Base-by-base conservation (phyloP, 2,329 filamentous ascomycete species). In the Lachnellula suecica region DNA sequence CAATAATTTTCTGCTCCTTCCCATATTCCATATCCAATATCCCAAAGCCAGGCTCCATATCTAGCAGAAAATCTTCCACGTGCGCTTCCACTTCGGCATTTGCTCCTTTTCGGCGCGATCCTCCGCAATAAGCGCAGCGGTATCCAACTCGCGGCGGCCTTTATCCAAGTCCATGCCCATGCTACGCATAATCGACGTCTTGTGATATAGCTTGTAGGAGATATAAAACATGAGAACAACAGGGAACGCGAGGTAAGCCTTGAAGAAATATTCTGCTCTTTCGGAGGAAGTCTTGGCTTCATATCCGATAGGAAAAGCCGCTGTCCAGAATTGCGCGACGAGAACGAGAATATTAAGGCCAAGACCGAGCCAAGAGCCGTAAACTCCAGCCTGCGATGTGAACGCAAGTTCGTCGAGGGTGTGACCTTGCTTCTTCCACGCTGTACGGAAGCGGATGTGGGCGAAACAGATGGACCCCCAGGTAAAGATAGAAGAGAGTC, bases 131-230 rank as follows among this genome's bases (percentile, higher is more conserved):
- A 97, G 72, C 53, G 88, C 82, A 29, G 84, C 82, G 44, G 96
- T 72, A 68, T 96, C 91, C 53, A 96, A 80, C 65, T 96, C 90
- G 24, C 91, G 78, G 22, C 91, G 83, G 4, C 92, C 92, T 0
- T 91, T 95, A 54, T 87, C 82, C 58, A 96, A 72, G 69, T 96
- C 91, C 84, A 96, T 94, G 55, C 94, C 87, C 45, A 78, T 74
- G 35, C 80, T 72, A 20, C 78, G 76, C 29, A 96, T 78, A 53
- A 89, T 77, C 2, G 76, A 73, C 1, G 91, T 94, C 52, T 77
- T 78, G 67, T 82, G n/a, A n/a, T 66, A 79, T 38, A 87, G 2
- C 71, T 90, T 90, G 75, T 87, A 89, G 13, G 72, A 74, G 8
- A 89, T 45, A 63, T 85, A 89, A 51, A 82, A 74, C 0, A 62